phyloP scores from a whole-genome alignment of 352 stramenopile genomes.

The Phytopythium oedochilum region DNA sequence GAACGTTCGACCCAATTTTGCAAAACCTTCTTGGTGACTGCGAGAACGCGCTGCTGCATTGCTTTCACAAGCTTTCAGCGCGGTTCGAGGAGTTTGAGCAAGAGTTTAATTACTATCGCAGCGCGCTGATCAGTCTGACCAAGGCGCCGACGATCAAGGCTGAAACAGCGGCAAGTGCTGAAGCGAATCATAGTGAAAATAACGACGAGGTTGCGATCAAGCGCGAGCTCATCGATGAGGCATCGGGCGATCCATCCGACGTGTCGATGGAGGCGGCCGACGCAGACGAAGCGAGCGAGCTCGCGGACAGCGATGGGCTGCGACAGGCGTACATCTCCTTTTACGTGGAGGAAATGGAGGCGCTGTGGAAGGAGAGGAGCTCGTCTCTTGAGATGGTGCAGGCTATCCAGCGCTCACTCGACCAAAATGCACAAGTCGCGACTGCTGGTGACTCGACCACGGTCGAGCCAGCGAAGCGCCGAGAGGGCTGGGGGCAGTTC shows the following conservation, averaged over 20 bases:
- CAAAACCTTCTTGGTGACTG: slow-evolving; percentile 58
- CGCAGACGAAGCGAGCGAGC: slow-evolving; percentile 10
- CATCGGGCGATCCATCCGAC: slow-evolving; percentile 7
- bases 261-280: slow-evolving; percentile 9
- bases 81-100: slow-evolving; percentile 73
- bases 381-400: slow-evolving; percentile 74
- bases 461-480: slow-evolving; percentile 5
- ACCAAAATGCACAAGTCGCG: slow-evolving; percentile 9
- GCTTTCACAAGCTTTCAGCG: slow-evolving; percentile 49
- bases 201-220: slow-evolving; percentile 31
- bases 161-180: slow-evolving; percentile 11
- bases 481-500: slow-evolving; percentile 26
- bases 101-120: slow-evolving; percentile 79
- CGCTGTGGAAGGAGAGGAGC: slow-evolving; percentile 76
- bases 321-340: slow-evolving; percentile 67
- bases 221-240: slow-evolving; percentile 37
- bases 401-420: slow-evolving; percentile 61
- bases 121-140: slow-evolving; percentile 44
- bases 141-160: slow-evolving; percentile 9
- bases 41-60: slow-evolving; percentile 61
- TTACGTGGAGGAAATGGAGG: slow-evolving; percentile 79
- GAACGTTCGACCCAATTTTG: slow-evolving; percentile 67
- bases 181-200: slow-evolving; percentile 1
- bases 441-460: slow-evolving; percentile 5
- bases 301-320: slow-evolving; percentile 48